Evolutionary conservation across 1,284 basidiomycete species (phyloP), one percentile per base, ranked within the genome.

Genomic region (Mycena citricolor): DNA sequence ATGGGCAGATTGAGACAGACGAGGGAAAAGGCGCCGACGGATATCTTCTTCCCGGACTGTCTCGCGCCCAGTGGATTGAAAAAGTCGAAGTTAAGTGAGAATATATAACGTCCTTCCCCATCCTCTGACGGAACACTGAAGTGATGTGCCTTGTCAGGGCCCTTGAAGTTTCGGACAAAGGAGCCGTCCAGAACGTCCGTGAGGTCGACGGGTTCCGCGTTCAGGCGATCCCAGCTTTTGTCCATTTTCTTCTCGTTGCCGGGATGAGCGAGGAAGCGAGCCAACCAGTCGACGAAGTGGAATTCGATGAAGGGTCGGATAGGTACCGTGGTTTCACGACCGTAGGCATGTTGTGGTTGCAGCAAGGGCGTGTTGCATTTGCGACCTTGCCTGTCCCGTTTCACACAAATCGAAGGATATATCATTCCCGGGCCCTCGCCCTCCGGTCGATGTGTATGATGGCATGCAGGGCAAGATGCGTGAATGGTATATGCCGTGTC

Each of bases 1-100:
- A 54, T 54, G 4, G 68, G 69, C 16, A 71, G 59, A 47, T 68
- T 70, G n/a, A 67, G 49, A 37, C 67, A 69, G 0, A 61, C 54
- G 34, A 70, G 45, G 30, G 58, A 64, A 1, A 70, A 58, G 0
- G 54, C 59, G 5, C 61, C 55, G 11, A 62, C 36, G 1, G 61
- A 58, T 1, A 54, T 44, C 12, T 50, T 49, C 33, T 65, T 66
- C 8, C 63, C 63, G n/a, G 57, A 54, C 7, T 46, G 36, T 12
- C 49, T 54, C 30, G 61, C 63, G 0, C 50, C 49, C 23, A 56
- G 61, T 0, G 65, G 64, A 42, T 65, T 66, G 47, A 66, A 65
- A 2, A 57, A 55, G 49, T 69, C 63, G 33, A 62, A 50, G 34
- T 57, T 57, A 1, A 67, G 39, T 14, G 56, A 54, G 46, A 66